phyloP scores from a whole-genome alignment of 305 asterid genomes.

The Fraxinus sp. region DNA sequence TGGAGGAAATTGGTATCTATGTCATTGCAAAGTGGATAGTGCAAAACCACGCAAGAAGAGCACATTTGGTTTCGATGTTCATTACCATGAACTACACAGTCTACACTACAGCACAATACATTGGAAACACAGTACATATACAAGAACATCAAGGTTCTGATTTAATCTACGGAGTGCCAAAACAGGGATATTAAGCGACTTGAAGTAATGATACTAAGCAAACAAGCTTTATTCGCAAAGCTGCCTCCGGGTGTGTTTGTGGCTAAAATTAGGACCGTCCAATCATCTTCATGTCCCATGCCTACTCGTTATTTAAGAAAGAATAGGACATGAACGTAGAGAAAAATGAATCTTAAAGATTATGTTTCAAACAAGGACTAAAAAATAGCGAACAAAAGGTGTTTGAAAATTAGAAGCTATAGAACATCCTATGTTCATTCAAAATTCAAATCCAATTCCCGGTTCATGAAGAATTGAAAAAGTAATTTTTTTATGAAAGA shows the following conservation, averaged over 20 bases:
- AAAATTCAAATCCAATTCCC: too few relatives aligned
- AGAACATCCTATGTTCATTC: too few relatives aligned
- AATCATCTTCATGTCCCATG: constrained; percentile 60
- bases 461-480: too few relatives aligned
- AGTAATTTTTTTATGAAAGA: too few relatives aligned
- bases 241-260: constrained; percentile 60
- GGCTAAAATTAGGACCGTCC: constrained; percentile 72
- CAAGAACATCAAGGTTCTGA: neutral
- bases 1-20: constrained; percentile 8
- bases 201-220: neutral
- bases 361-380: too few relatives aligned
- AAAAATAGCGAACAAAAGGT: too few relatives aligned
- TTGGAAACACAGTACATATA: neutral
- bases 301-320: constrained; percentile 34
- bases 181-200: constrained; percentile 4
- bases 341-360: too few relatives aligned
- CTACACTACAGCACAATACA: constrained; percentile 3
- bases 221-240: constrained; percentile 41
- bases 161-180: neutral
- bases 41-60: constrained; percentile 58
- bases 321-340: too few relatives aligned
- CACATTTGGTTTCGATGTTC: constrained; percentile 7
- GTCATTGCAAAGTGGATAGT: neutral
- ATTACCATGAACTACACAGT: neutral
- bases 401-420: too few relatives aligned